Evolutionary conservation across 768 basidiomycete genomes (phyloP).

Genomic region (Hygrophorus russula): DNA sequence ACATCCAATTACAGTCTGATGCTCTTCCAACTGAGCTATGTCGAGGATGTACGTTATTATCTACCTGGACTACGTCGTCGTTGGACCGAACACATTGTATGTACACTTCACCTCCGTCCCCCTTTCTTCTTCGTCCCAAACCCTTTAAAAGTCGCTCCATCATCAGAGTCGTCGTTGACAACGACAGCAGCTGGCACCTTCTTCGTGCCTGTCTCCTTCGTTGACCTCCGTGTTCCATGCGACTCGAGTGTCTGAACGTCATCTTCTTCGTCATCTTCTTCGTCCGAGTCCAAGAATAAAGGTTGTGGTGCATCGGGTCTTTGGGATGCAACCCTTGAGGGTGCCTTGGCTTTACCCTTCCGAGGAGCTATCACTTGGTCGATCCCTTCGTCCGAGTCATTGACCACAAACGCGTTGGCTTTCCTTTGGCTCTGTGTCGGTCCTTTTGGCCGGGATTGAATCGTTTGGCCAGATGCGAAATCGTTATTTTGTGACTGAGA

Average conservation of each 20-base stretch:
- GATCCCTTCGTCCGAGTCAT: slow-evolving; percentile 29
- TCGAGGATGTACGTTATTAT: too few species aligned
- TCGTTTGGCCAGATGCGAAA: slow-evolving; percentile 13
- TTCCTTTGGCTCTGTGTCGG: slow-evolving; percentile 7
- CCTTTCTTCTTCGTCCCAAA: slow-evolving; percentile 18
- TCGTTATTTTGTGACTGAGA: slow-evolving; percentile 11
- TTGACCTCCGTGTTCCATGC: slow-evolving; percentile 12
- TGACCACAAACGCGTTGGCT: slow-evolving; percentile 12
- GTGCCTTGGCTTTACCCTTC: slow-evolving; percentile 15
- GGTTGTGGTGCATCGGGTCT: slow-evolving; percentile 22
- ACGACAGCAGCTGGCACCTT: slow-evolving; percentile 25
- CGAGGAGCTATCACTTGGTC: slow-evolving; percentile 8
- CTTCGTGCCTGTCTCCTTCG: slow-evolving; percentile 12
- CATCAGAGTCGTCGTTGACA: slow-evolving; percentile 60
- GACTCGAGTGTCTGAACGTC: slow-evolving; percentile 19
- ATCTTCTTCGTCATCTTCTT: slow-evolving; percentile 25
- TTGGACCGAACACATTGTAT: too few species aligned
- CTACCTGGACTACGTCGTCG: too few species aligned
- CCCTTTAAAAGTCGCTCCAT: slow-evolving; percentile 60
- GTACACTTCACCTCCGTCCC: background rate
- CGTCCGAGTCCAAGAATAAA: slow-evolving; percentile 43
- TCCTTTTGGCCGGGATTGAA: slow-evolving; percentile 4
- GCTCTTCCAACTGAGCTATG: too few species aligned
- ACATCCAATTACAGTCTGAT: too few species aligned
- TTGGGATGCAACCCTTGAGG: slow-evolving; percentile 17